A percentile compares a stretch with the other conserved stretches of the same genome.
Conservation (phyloP, 805 yeast genomes). For the Wickerhamiella allomyrinae region DNA sequence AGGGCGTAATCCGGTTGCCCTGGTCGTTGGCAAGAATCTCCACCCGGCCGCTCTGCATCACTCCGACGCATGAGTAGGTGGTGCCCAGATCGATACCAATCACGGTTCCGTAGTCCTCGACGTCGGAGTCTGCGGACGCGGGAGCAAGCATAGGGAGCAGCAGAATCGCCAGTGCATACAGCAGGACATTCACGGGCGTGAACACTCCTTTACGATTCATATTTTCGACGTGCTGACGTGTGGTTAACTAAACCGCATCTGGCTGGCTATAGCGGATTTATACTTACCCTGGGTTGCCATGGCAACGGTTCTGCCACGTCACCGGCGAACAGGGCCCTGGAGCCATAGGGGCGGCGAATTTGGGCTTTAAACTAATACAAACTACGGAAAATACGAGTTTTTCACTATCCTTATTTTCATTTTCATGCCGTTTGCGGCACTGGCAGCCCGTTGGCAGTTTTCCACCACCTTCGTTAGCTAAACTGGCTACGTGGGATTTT, state of each 20-base stretch:
- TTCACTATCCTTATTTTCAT: too few species aligned
- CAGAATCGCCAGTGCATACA: constrained; percentile 25
- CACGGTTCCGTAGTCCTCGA: constrained; percentile 34
- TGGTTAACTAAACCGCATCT: background rate
- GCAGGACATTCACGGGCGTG: constrained; percentile 22
- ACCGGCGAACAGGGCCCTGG: background rate
- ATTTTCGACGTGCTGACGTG: background rate
- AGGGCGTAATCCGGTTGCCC: constrained; percentile 94
- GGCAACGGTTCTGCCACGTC: background rate
- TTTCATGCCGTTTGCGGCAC: background rate
- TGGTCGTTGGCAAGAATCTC: constrained; percentile 92
- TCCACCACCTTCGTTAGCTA: background rate
- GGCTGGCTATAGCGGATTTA: too few species aligned
- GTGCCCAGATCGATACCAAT: constrained; percentile 97
- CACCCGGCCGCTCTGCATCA: constrained; percentile 68
- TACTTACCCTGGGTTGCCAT: background rate
- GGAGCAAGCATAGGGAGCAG: constrained; percentile 23
- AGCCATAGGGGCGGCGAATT: too few species aligned
- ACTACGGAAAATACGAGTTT: too few species aligned
- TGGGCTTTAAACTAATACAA: too few species aligned
- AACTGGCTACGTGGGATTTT: background rate
- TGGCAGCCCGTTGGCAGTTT: background rate
- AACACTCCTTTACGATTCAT: constrained; percentile 8
- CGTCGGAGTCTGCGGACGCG: constrained; percentile 22
- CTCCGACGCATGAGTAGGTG: constrained; percentile 94